Percentiles rank a stretch among this genome's conserved stretches.
phyloP scores from a whole-genome alignment of 164 flowering plant genomes.

The Platanus orientalis region DNA sequence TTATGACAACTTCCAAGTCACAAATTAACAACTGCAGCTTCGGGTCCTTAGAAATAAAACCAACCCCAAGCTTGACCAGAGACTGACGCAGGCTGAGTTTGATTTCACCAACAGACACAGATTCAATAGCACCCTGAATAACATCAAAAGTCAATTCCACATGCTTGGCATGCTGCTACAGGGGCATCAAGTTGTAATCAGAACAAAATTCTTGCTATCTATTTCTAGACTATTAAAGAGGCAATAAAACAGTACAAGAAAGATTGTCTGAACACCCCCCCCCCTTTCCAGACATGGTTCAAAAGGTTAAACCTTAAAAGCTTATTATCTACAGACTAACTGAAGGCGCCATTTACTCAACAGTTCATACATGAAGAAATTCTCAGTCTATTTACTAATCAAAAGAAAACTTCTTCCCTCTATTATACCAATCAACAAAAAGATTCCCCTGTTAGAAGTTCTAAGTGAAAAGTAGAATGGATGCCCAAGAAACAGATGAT shows the following conservation, averaged over 20 bases:
- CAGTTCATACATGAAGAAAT: too few relatives aligned
- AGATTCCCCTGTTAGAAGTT: too few relatives aligned
- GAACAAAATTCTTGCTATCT: neutral
- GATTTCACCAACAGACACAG: slow-evolving; percentile 84
- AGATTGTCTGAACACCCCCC: too few relatives aligned
- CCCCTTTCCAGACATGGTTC: too few relatives aligned
- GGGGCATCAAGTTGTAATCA: neutral
- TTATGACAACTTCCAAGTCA: slow-evolving; percentile 76
- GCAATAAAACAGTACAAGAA: neutral
- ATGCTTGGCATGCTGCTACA: slow-evolving; percentile 2
- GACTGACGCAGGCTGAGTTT: slow-evolving; percentile 88
- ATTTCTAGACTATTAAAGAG: neutral
- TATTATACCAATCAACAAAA: too few relatives aligned
- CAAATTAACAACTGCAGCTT: slow-evolving; percentile 77
- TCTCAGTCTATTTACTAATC: too few relatives aligned
- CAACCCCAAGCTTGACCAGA: slow-evolving; percentile 80
- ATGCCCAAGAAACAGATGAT: too few relatives aligned
- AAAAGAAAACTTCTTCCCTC: too few relatives aligned
- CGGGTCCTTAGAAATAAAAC: slow-evolving; percentile 83
- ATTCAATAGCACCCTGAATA: slow-evolving; percentile 78
- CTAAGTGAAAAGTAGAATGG: too few relatives aligned
- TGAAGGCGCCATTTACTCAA: too few relatives aligned
- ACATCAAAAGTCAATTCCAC: slow-evolving; percentile 7
- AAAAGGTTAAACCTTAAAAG: too few relatives aligned
- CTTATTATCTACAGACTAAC: too few relatives aligned